These are phyloP conservation scores for Gastrolobium bilobum DNA, from an alignment of 306 rosid species.

Conservation along the genomic window DNA sequence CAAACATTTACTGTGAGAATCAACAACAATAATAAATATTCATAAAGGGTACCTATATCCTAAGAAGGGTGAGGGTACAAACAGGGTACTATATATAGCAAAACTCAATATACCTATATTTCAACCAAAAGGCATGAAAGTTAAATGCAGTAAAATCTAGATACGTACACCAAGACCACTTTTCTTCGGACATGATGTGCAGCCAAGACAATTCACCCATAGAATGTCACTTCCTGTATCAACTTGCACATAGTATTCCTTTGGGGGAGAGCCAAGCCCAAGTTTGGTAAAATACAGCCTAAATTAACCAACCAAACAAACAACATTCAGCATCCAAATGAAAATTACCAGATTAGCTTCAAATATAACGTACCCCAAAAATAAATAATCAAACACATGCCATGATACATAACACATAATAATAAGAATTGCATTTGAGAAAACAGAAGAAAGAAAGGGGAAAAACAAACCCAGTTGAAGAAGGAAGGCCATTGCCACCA, in stretches of 20 bases:
- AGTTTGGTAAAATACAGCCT: conserved; percentile 88
- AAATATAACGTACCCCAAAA: background rate
- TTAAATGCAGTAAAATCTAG: conserved; percentile 10
- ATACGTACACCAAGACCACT: conserved; percentile 80
- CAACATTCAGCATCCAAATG: conserved; percentile 36
- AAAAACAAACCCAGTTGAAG: conserved; percentile 70
- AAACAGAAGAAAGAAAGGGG: background rate
- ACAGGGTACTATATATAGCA: background rate
- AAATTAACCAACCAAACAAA: conserved; percentile 28
- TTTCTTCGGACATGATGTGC: conserved; percentile 73
- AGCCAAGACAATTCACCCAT: conserved; percentile 87
- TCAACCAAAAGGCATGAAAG: conserved; percentile 32
- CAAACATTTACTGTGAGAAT: background rate
- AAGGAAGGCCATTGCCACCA: conserved; percentile 85
- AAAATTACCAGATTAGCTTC: conserved; percentile 4
- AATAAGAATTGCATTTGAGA: background rate
- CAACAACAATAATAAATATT: background rate
- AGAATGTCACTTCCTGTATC: conserved; percentile 96
- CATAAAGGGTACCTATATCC: background rate
- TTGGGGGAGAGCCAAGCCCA: conserved; percentile 83
- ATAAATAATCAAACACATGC: background rate
- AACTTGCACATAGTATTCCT: conserved; percentile 85
- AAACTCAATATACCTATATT: conserved; percentile 2
- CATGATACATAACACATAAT: background rate
- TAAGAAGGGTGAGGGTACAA: background rate